Percentiles rank a stretch among this genome's conserved stretches.
Evolutionary conservation across 371 early-diverging fungal species (phyloP).

Genomic region (Mycotypha africana): DNA sequence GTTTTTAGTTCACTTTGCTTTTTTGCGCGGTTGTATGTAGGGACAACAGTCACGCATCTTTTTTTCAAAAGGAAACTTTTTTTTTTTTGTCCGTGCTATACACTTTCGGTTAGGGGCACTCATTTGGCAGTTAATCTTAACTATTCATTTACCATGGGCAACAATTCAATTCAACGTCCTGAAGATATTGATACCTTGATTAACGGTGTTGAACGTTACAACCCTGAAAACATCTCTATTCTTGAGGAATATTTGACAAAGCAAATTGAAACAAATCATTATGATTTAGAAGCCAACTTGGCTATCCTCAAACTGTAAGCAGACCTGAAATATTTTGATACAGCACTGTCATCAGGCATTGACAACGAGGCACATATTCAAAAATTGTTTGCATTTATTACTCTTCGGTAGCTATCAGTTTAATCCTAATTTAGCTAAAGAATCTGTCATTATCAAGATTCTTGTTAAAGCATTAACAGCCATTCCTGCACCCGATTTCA

Average conservation of each 20-base stretch:
- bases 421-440: constrained; percentile 74
- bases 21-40: no score
- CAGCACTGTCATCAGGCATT: neutral
- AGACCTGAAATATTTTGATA: neutral
- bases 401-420: constrained; percentile 71
- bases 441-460: constrained; percentile 65
- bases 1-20: no score
- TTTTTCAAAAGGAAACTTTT: neutral
- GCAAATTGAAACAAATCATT: constrained; percentile 73
- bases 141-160: no score
- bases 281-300: constrained; percentile 86
- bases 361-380: no score
- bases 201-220: constrained; percentile 82
- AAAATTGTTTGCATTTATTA: no score
- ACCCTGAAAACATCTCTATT: constrained; percentile 77
- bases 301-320: constrained; percentile 85
- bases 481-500: constrained; percentile 85
- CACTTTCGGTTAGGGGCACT: no score
- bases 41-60: neutral
- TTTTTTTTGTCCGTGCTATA: no score
- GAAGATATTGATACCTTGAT: constrained; percentile 72
- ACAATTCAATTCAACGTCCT: constrained; percentile 54
- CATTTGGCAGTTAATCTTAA: no score
- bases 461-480: constrained; percentile 80
- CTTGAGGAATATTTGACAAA: constrained; percentile 78